Evolutionary conservation across 495 filamentous ascomycete genomes (phyloP), one percentile per base, ranked within the genome.

Genomic region (Entonaema liquescens): DNA sequence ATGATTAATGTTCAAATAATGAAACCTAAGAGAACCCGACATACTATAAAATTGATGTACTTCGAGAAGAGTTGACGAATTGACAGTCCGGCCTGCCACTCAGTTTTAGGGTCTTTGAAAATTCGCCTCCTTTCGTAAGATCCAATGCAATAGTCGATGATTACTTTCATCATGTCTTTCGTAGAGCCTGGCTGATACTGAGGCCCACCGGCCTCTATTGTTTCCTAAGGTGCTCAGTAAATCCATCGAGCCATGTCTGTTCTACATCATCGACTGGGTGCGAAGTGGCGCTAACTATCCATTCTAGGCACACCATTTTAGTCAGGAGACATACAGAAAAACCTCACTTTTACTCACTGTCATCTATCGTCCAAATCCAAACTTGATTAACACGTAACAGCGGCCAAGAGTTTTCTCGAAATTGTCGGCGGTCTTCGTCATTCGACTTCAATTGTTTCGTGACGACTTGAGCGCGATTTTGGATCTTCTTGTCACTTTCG

Each of bases 161-260:
- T 65, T 3, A 21, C 23, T 65, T 36, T 68, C 57, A 38, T 65
- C 47, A 70, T 67, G 31, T 58, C 66, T 28, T 54, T 59, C 4
- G 60, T 61, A 50, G 58, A 72, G 15, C 72, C 62, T n/a, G 59
- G 70, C 29, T 55, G 70, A 44, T 42, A 65, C 23, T 19, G 71
- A n/a, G 38, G 44, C 44, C 58, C 67, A 26, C 31, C 33, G 7
- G 47, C 68, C 28, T 64, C 47, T 59, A 44, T 40, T 62, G 53
- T 29, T 60, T 65, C 35, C 40, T 67, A 12, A 62, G 67, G 23
- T 69, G 13, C 17, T 44, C 66, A 47, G 49, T 70, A 29, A 57
- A 70, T 25, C 67, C 61, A 21, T 65, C 57, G 31, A 70, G 54
- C 67, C 60, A 59, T 21, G 23, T 35, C 19, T 50, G 60, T 52